Base-by-base conservation (phyloP, 306 rosid species). In the Citrullus colocynthis region DNA sequence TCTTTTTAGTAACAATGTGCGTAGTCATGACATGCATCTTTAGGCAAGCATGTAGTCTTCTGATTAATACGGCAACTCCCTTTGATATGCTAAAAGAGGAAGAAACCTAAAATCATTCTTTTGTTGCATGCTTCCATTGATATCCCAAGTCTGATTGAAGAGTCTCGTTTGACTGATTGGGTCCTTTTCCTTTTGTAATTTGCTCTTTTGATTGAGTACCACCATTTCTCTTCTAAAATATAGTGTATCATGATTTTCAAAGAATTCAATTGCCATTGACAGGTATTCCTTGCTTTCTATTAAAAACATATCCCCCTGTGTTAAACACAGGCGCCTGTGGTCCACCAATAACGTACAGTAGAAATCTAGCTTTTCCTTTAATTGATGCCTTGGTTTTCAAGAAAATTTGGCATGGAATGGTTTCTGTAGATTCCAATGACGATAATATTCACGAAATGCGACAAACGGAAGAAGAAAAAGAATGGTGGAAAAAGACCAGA, bases 391-490 rank as follows among this genome's bases (percentile, higher is more conserved):
- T 52, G 48, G 63, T 51, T 74, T 18, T 6, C 17, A 18, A 52
- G 44, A 59, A 61, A 39, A 9, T 4, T 24, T 45, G 72, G 44
- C 28, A 61, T 80, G 39, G 21, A 34, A 59, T 60, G 83, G 18
- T 52, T 67, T 41, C 80, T 83, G 69, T 91, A 96, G 99, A 86
- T 96, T 81, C 99, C 99, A 30, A 92, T 96, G 99, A 96, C 99
- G 34, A 57, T 96, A 58, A 80, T 96, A 84, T 96, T 92, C 85
- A 96, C 99, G 51, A 96, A 96, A 89, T 96, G 99, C 37, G 99
- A 96, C 94, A 92, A 93, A 80, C 90, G 98, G 79, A 96, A 96
- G 87, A 96, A 96, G 96, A 88, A 78, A 82, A 93, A 87, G 88
- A 85, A 93, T 17, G 98, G 98, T 78, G 99, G 99, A 44, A 91